A percentile compares a stretch with the other conserved stretches of the same genome.
Conservation (phyloP, 192 early-diverging fungal species). For the Linnemannia hyalina region DNA sequence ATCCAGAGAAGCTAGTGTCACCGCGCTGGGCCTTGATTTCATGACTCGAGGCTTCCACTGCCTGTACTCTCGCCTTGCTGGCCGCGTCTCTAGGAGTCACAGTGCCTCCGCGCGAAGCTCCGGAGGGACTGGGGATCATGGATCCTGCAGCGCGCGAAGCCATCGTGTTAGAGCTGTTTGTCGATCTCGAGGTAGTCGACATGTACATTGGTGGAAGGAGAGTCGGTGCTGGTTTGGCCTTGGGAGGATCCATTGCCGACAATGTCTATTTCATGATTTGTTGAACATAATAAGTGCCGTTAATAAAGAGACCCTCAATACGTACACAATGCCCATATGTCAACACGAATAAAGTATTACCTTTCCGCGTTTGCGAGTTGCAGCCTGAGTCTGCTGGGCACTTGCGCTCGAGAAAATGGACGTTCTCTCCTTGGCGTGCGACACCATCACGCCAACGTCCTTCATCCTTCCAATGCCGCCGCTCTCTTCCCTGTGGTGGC, state of each 20-base stretch:
- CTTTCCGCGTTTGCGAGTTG: conserved; percentile 52
- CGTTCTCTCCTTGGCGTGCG: conserved; percentile 33
- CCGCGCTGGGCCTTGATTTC: conserved; percentile 34
- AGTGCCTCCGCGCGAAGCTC: conserved; percentile 29
- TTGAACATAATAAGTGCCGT: neutral
- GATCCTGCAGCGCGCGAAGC: conserved; percentile 48
- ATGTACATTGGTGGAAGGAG: conserved; percentile 56
- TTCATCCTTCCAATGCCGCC: conserved; percentile 31
- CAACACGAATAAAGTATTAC: neutral
- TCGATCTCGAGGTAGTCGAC: conserved; percentile 45
- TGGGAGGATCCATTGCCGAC: conserved; percentile 54
- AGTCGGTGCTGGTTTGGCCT: conserved; percentile 46
- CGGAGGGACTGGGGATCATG: conserved; percentile 53
- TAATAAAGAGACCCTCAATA: neutral
- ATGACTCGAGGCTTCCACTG: conserved; percentile 17
- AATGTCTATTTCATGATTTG: conserved; percentile 20
- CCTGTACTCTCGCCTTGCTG: conserved; percentile 17
- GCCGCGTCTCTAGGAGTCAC: conserved; percentile 33
- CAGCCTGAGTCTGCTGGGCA: neutral
- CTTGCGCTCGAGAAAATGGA: conserved; percentile 35
- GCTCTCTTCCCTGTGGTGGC: neutral
- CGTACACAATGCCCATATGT: neutral
- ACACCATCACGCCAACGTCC: conserved; percentile 35
- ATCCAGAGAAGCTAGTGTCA: neutral
- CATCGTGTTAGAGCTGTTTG: conserved; percentile 28